Percentiles rank a stretch among this genome's conserved stretches.
phyloP scores from a whole-genome alignment of 306 rosid genomes.

The Pterocarpus santalinus region DNA sequence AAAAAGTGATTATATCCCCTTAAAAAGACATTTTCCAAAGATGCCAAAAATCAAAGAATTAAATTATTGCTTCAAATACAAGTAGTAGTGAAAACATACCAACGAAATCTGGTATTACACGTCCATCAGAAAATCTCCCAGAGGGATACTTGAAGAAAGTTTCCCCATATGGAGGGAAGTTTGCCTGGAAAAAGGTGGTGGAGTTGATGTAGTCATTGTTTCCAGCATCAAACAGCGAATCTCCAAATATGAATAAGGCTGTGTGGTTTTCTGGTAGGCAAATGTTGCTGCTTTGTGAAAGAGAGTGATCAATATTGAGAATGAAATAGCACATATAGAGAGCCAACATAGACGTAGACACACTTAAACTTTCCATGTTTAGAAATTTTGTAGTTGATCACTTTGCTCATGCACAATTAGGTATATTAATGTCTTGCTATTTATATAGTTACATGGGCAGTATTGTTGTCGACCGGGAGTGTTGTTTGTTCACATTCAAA shows the following conservation, averaged over 20 bases:
- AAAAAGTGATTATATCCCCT: too few relatives aligned
- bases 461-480: too few relatives aligned
- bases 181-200: slow-evolving; percentile 34
- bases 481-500: too few relatives aligned
- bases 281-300: background rate
- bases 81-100: slow-evolving; percentile 37
- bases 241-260: slow-evolving; percentile 66
- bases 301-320: background rate
- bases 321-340: background rate
- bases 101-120: slow-evolving; percentile 54
- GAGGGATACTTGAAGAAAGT: slow-evolving; percentile 56
- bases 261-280: slow-evolving; percentile 5
- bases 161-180: slow-evolving; percentile 58
- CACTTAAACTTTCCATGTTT: background rate
- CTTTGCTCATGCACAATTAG: background rate
- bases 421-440: background rate
- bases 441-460: too few relatives aligned
- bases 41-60: background rate
- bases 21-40: too few relatives aligned
- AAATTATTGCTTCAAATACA: background rate
- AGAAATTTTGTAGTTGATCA: too few relatives aligned
- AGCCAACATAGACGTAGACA: background rate
- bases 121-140: slow-evolving; percentile 64
- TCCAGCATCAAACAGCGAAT: slow-evolving; percentile 68
- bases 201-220: slow-evolving; percentile 62